Conservation (phyloP, 2,329 filamentous ascomycete genomes). For the Claviceps sp. region DNA sequence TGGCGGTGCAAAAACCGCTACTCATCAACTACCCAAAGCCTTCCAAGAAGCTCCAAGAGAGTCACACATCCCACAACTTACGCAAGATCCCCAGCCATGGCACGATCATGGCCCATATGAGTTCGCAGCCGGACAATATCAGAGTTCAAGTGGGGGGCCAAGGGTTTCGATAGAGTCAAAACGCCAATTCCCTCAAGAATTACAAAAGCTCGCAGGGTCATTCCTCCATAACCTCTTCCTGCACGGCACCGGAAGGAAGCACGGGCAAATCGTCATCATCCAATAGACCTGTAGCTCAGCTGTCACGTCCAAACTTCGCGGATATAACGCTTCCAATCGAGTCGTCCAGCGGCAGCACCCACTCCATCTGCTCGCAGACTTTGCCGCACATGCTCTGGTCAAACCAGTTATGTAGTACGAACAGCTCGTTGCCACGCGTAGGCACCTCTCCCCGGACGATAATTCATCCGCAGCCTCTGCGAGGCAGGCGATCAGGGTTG, state of each 20-base stretch:
- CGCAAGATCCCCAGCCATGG: neutral
- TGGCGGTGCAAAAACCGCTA: constrained; percentile 18
- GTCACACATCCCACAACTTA: neutral
- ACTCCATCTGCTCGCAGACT: constrained; percentile 3
- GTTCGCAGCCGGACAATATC: constrained; percentile 6
- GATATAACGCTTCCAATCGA: neutral
- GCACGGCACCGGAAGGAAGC: neutral
- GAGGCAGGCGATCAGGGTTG: constrained; percentile 3
- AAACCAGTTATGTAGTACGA: constrained; percentile 6
- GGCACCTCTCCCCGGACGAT: constrained; percentile 2
- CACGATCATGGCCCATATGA: neutral
- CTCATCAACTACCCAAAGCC: constrained; percentile 10
- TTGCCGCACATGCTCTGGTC: constrained; percentile 3
- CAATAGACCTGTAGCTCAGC: neutral
- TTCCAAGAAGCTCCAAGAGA: constrained; percentile 3
- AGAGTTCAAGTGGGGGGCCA: constrained; percentile 17
- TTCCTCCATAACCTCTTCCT: neutral
- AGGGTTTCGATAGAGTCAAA: constrained; percentile 16
- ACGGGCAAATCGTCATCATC: neutral
- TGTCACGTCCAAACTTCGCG: neutral
- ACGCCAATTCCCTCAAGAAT: constrained; percentile 6
- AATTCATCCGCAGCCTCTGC: constrained; percentile 14
- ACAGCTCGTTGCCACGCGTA: constrained; percentile 2
- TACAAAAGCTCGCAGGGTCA: constrained; percentile 1
- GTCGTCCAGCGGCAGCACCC: constrained; percentile 5